phyloP scores from a whole-genome alignment of 306 rosid genomes.

The Medicago arabica region DNA sequence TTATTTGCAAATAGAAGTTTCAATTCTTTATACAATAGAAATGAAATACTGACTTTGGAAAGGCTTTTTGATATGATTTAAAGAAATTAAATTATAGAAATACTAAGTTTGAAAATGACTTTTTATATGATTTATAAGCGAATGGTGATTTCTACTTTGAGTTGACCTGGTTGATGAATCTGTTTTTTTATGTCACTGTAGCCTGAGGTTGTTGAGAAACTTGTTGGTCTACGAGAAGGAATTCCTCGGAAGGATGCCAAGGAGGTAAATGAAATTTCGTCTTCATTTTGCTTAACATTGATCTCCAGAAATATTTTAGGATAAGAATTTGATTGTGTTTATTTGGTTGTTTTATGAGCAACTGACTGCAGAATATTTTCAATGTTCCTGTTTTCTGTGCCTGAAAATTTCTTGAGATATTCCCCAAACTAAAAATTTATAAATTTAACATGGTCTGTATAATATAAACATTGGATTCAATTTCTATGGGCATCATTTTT shows the following conservation, averaged over 20 bases:
- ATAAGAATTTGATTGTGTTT: not conserved
- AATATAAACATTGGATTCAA: conserved; percentile 1
- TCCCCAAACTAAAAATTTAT: conserved; percentile 2
- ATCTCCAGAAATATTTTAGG: conserved; percentile 20
- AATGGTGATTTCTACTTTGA: conserved; percentile 13
- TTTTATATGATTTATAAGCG: conserved; percentile 12
- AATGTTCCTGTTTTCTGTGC: conserved; percentile 19
- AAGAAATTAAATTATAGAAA: not conserved
- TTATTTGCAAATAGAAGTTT: not conserved
- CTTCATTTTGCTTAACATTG: conserved; percentile 28
- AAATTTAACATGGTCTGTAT: conserved; percentile 13
- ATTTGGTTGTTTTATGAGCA: conserved; percentile 11
- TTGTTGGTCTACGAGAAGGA: conserved; percentile 92
- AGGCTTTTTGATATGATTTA: not conserved
- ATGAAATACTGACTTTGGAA: not conserved
- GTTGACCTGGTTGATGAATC: conserved; percentile 28
- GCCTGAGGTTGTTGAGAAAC: conserved; percentile 98
- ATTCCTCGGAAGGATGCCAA: conserved; percentile 98
- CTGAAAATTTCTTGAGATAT: conserved; percentile 3
- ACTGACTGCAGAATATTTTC: conserved; percentile 14
- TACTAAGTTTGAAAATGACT: not conserved
- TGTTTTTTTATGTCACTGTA: conserved; percentile 49
- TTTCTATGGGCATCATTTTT: not conserved
- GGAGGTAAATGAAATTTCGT: conserved; percentile 66
- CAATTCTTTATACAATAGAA: conserved; percentile 3